phyloP scores from a whole-genome alignment of 345 rosid genomes.

The Heritiera fomes region DNA sequence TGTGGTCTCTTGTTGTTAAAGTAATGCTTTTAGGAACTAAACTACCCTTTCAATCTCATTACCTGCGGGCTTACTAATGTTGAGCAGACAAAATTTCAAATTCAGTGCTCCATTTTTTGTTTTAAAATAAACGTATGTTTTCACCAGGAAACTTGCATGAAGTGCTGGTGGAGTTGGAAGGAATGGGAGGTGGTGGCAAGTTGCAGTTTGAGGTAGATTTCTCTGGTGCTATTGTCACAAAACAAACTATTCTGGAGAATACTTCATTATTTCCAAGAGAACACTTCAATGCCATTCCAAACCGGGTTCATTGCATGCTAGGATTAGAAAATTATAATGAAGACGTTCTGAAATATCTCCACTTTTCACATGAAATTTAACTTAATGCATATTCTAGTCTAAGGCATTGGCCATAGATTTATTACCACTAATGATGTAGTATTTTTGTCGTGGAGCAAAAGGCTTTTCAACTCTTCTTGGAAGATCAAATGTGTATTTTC shows the following conservation, averaged over 20 bases:
- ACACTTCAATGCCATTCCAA: not conserved
- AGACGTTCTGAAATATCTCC: not conserved
- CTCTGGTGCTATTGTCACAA: constrained; percentile 12
- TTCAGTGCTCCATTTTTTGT: not conserved
- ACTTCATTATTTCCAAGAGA: not conserved
- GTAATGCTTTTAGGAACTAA: not conserved
- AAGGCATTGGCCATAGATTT: not conserved
- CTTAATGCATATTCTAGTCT: not conserved
- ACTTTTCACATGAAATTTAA: not conserved
- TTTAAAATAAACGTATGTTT: constrained; percentile 4
- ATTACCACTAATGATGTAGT: not conserved
- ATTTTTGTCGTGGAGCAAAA: not conserved
- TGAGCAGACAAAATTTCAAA: constrained; percentile 7
- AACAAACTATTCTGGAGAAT: not conserved
- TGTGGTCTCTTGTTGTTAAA: not conserved
- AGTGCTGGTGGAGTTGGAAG: constrained; percentile 79
- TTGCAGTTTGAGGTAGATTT: constrained; percentile 75
- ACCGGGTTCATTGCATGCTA: not conserved
- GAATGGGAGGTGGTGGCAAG: constrained; percentile 97
- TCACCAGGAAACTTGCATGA: constrained; percentile 62
- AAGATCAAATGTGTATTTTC: not conserved
- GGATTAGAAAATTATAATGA: not conserved
- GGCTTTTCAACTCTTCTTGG: not conserved
- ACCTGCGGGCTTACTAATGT: not conserved
- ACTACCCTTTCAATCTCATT: constrained; percentile 4